Base-by-base conservation (phyloP, 1,284 basidiomycete genomes). In the Amylostereum chailletii region DNA sequence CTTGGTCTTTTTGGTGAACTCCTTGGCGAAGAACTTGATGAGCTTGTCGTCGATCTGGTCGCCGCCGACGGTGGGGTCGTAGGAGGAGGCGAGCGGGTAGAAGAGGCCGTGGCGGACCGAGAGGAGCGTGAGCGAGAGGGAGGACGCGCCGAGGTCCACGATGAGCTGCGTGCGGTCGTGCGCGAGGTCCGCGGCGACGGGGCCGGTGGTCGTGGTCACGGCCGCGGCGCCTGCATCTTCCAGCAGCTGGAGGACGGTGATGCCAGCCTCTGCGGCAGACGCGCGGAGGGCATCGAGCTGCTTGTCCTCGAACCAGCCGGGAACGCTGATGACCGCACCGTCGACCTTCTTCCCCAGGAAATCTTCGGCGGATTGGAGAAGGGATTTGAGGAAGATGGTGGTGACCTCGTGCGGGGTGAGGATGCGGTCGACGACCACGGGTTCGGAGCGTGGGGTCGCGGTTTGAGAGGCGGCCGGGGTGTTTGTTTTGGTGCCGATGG, bases 1-100 rank as follows among this genome's bases (percentile, higher is more conserved):
- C 69, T 94, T 94, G 38, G 87, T 94, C 76, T 98, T 99, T 69
- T 98, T 98, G 49, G 90, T 90, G 67, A 99, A 99, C 62, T 99
- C 95, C 65, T 94, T 89, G 49, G 91, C 84, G 67, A 99, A 97
- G 75, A 90, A 90, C 53, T 87, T 83, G 71, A 97, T 82, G 41
- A 98, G 77, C 58, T 85, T 81, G 50, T 82, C 77, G 68, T 94
- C 93, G 60, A 94, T 82, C 49, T 79, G 72, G 55, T 82, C 76
- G 0, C 81, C 83, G 11, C 76, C 76, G 41, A 81, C 62, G 8
- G 65, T 61, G 10, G 73, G 62, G 45, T 76, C 71, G 5, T 71
- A 66, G 4, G 75, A 70, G 0, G 69, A 64, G 3, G 72, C 74
- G 36, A 88, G 69, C 44, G 77, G 63, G 62, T 81, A 75, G 7